A percentile compares a stretch with the other conserved stretches of the same genome.
Conservation (phyloP, 768 basidiomycete species). For the Podaxis carcinomalis region DNA sequence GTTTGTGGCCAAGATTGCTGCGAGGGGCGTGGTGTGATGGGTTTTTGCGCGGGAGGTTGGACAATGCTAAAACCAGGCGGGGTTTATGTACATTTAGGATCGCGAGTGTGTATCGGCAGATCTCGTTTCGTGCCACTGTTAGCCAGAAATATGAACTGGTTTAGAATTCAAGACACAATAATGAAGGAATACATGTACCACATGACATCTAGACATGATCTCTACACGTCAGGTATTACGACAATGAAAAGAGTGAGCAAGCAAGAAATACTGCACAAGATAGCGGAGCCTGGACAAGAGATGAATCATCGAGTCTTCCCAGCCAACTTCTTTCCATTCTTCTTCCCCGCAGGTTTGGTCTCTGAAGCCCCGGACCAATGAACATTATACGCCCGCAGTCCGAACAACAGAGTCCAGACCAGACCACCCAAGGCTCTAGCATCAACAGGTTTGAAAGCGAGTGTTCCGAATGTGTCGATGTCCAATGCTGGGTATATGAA, state of each 20-base stretch:
- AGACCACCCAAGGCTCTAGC: conserved; percentile 1
- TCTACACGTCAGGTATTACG: too few relatives aligned
- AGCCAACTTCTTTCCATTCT: neutral
- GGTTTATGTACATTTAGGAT: too few relatives aligned
- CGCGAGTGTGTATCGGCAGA: too few relatives aligned
- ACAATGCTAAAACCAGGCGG: too few relatives aligned
- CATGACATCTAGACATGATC: too few relatives aligned
- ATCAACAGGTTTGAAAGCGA: neutral
- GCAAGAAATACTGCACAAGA: neutral
- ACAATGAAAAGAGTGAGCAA: neutral
- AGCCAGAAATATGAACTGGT: too few relatives aligned
- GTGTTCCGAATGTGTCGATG: neutral
- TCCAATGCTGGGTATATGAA: neutral
- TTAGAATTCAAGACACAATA: too few relatives aligned
- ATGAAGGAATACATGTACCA: too few relatives aligned
- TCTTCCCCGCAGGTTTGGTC: neutral
- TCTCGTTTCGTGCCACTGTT: too few relatives aligned
- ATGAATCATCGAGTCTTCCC: conserved; percentile 12
- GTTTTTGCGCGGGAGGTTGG: too few relatives aligned
- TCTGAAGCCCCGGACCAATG: conserved; percentile 3
- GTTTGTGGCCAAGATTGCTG: conserved; percentile 42
- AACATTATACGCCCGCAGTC: conserved; percentile 5
- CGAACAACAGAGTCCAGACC: conserved; percentile 1
- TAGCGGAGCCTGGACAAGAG: neutral
- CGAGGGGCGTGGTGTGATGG: conserved; percentile 18